Base-by-base conservation (phyloP, 2,329 filamentous ascomycete genomes). In the Aureobasidium melanogenum region DNA sequence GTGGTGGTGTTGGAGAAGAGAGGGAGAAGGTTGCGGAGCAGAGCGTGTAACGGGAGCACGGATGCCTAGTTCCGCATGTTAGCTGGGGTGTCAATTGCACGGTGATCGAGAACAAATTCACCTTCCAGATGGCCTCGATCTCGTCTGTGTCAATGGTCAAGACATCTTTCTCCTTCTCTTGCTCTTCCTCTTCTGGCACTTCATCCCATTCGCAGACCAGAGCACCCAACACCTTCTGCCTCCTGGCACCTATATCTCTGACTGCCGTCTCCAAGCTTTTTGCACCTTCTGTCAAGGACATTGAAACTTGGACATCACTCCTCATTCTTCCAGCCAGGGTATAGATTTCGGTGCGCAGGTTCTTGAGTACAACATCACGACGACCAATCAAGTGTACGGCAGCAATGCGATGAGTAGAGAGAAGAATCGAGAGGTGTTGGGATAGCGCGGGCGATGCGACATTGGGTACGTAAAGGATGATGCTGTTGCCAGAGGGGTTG, bases 21-120 rank as follows among this genome's bases (percentile, higher is more conserved):
- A 22, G 63, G 63, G 1, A 64, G 44, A 1, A 61, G 62, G n/a
- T 24, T 36, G 30, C 56, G 56, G 17, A 61, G 48, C 36, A 64
- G 46, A 17, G 60, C 50, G 56, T 64, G 63, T 19, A 62, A 15
- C 26, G 60, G 38, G 14, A 50, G 46, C 8, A 62, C 57, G 6
- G 52, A 58, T 24, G 47, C 19, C 61, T 62, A 24, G 17, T 26
- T 9, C 14, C 9, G 15, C 8, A 17, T 52, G 61, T 62, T 41
- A 62, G 47, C 26, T 15, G 7, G 17, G 2, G 9, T 41, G 12
- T 43, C 9, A 9, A 24, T 7, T 17, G 3, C 15, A 6, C 1
- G 9, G 15, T 15, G 15, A 17, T 17, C n/a, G 44, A 19, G 12
- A 22, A 8, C 32, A n/a, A 2, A 26, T n/a, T 32, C n/a, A 62